A percentile compares a stretch with the other conserved stretches of the same genome.
phyloP scores from a whole-genome alignment of 2,329 filamentous ascomycete genomes.

The Aspergillus niger region DNA sequence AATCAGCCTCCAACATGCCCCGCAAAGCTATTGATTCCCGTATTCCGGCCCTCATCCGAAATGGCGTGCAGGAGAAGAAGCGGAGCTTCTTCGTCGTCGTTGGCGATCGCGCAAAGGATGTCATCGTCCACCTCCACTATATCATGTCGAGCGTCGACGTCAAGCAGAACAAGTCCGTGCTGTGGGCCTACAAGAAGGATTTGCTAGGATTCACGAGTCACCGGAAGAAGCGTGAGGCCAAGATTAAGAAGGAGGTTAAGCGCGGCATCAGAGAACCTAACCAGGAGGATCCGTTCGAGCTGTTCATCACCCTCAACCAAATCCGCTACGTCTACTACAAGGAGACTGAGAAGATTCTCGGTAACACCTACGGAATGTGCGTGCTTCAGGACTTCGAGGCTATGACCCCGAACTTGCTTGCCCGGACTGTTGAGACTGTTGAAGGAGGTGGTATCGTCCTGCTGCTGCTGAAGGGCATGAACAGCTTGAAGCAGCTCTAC shows the following conservation, averaged over 20 bases:
- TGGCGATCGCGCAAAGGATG: slow-evolving; percentile 91
- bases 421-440: slow-evolving; percentile 93
- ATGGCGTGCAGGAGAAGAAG: slow-evolving; percentile 92
- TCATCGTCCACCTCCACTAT: slow-evolving; percentile 91
- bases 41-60: slow-evolving; percentile 86
- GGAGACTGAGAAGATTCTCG: slow-evolving; percentile 97
- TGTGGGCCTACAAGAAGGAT: slow-evolving; percentile 99
- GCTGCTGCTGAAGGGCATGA: slow-evolving; percentile 92
- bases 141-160: slow-evolving; percentile 89
- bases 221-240: slow-evolving; percentile 95
- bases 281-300: slow-evolving; percentile 90
- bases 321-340: slow-evolving; percentile 99
- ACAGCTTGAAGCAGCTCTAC: slow-evolving; percentile 93
- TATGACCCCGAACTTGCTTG: slow-evolving; percentile 93
- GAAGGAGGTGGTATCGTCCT: slow-evolving; percentile 93
- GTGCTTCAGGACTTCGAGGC: slow-evolving; percentile 98
- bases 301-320: slow-evolving; percentile 94
- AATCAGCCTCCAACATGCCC: slow-evolving; percentile 35
- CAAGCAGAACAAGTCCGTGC: slow-evolving; percentile 91
- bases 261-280: slow-evolving; percentile 90
- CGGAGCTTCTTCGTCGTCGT: slow-evolving; percentile 97
- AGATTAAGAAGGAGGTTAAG: slow-evolving; percentile 98
- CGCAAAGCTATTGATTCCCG: slow-evolving; percentile 73
- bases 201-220: slow-evolving; percentile 92
- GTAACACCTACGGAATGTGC: slow-evolving; percentile 98